Conservation (phyloP, 495 filamentous ascomycete genomes). For the Aspergillus egyptiacus region DNA sequence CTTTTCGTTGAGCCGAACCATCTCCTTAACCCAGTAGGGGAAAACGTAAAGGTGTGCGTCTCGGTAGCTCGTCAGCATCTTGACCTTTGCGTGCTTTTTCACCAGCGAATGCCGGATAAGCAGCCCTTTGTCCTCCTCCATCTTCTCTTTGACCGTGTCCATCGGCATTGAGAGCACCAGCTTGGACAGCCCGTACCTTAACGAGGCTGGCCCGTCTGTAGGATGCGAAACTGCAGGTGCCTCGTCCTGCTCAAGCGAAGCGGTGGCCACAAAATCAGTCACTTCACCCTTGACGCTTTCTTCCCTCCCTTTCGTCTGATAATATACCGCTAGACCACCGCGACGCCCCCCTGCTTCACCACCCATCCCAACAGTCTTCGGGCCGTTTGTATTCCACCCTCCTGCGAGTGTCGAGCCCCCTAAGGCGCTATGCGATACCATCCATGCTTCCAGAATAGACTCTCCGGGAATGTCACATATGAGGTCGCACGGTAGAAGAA, state of each 20-base stretch:
- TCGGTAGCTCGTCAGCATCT: constrained; percentile 70
- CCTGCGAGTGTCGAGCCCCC: constrained; percentile 34
- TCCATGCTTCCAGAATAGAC: constrained; percentile 81
- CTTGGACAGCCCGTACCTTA: constrained; percentile 58
- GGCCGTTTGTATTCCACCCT: constrained; percentile 25
- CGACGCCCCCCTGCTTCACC: constrained; percentile 53
- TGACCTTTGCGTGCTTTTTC: constrained; percentile 62
- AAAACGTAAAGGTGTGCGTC: constrained; percentile 93
- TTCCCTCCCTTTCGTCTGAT: constrained; percentile 68
- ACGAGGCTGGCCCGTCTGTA: constrained; percentile 44
- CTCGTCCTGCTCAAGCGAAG: constrained; percentile 51
- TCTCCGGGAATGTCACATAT: constrained; percentile 85
- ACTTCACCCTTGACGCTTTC: constrained; percentile 79
- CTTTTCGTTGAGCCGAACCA: constrained; percentile 67
- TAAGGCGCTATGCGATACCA: constrained; percentile 72
- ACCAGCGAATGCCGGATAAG: constrained; percentile 68
- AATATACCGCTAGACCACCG: constrained; percentile 83
- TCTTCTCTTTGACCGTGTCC: constrained; percentile 74
- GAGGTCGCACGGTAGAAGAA: constrained; percentile 89
- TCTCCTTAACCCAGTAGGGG: constrained; percentile 83
- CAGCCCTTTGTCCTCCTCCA: constrained; percentile 63
- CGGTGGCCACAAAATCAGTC: constrained; percentile 78
- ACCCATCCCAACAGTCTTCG: constrained; percentile 35
- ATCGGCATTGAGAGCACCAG: constrained; percentile 73
- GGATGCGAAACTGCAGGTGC: constrained; percentile 48